A percentile compares a stretch with the other conserved stretches of the same genome.
Conservation (phyloP, 225 moss, liverwort and hornwort species). For the Pseudisothecium myosuroides region DNA sequence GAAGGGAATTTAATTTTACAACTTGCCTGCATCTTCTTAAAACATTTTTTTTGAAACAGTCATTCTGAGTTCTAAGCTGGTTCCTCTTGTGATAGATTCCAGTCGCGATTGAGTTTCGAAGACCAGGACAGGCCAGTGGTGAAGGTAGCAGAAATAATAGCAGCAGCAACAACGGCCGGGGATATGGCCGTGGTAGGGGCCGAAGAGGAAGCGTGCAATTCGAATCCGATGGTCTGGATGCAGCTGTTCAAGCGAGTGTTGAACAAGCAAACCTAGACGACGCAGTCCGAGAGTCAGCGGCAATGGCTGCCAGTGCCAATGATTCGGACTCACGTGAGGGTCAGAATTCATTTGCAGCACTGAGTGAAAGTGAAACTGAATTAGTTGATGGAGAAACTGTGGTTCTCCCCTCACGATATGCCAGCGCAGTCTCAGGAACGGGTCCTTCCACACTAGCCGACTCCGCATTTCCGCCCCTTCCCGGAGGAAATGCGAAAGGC, state of each 20-base stretch:
- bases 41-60: not conserved
- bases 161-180: slow-evolving; percentile 17
- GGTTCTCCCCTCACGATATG: slow-evolving; percentile 69
- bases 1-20: not conserved
- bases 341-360: slow-evolving; percentile 30
- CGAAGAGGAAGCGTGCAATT: slow-evolving; percentile 32
- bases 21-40: not conserved
- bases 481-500: slow-evolving; percentile 51
- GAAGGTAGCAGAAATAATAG: slow-evolving; percentile 39
- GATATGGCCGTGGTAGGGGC: slow-evolving; percentile 57
- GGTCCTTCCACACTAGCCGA: slow-evolving; percentile 71
- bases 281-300: slow-evolving; percentile 66
- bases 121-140: slow-evolving; percentile 54
- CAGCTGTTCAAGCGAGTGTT: slow-evolving; percentile 55
- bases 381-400: slow-evolving; percentile 27
- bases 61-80: not conserved
- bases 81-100: slow-evolving; percentile 32
- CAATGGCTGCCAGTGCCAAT: slow-evolving; percentile 30
- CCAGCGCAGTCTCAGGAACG: slow-evolving; percentile 76
- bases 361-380: slow-evolving; percentile 40
- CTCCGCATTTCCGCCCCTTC: slow-evolving; percentile 90
- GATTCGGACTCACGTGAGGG: slow-evolving; percentile 33
- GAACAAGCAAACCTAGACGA: slow-evolving; percentile 60
- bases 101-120: slow-evolving; percentile 74
- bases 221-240: slow-evolving; percentile 48